Percentiles rank a stretch among this genome's conserved stretches.
These are phyloP conservation scores for Syncephalastrum monosporum DNA, from an alignment of 371 early-diverging fungal species.

Conservation along the genomic window DNA sequence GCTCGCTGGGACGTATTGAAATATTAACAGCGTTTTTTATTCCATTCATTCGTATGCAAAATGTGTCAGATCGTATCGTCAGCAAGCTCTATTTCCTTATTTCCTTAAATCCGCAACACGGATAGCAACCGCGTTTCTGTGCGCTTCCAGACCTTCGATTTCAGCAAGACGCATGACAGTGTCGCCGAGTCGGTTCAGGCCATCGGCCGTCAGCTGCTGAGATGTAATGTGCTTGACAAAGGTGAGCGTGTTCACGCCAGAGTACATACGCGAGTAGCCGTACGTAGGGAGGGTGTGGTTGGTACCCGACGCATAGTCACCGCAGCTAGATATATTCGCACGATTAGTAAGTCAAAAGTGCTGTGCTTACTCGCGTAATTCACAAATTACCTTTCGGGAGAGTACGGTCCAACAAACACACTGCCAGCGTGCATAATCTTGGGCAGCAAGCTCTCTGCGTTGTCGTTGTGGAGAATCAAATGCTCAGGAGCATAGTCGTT, in stretches of 20 bases:
- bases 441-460: slow-evolving; percentile 65
- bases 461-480: slow-evolving; percentile 87
- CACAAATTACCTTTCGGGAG: slow-evolving; percentile 80
- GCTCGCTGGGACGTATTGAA: no score
- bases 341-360: not conserved
- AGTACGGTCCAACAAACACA: slow-evolving; percentile 95
- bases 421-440: slow-evolving; percentile 88
- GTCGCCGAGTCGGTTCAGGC: slow-evolving; percentile 82
- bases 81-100: slow-evolving; percentile 7
- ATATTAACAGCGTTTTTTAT: no score
- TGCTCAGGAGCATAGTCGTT: slow-evolving; percentile 98
- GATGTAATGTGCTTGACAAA: slow-evolving; percentile 96
- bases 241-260: slow-evolving; percentile 92
- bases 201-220: slow-evolving; percentile 88
- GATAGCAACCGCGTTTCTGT: slow-evolving; percentile 93
- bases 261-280: slow-evolving; percentile 96
- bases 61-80: no score
- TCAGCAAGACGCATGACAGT: slow-evolving; percentile 92
- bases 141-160: slow-evolving; percentile 94
- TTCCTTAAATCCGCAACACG: slow-evolving; percentile 72
- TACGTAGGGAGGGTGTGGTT: slow-evolving; percentile 99
- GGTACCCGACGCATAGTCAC: slow-evolving; percentile 99
- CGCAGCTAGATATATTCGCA: slow-evolving; percentile 62
- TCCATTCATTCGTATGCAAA: no score
- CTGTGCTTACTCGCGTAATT: not conserved